A percentile compares a stretch with the other conserved stretches of the same genome.
Evolutionary conservation across 2,329 filamentous ascomycete species (phyloP).

Genomic region (Elsinoe ampelina): DNA sequence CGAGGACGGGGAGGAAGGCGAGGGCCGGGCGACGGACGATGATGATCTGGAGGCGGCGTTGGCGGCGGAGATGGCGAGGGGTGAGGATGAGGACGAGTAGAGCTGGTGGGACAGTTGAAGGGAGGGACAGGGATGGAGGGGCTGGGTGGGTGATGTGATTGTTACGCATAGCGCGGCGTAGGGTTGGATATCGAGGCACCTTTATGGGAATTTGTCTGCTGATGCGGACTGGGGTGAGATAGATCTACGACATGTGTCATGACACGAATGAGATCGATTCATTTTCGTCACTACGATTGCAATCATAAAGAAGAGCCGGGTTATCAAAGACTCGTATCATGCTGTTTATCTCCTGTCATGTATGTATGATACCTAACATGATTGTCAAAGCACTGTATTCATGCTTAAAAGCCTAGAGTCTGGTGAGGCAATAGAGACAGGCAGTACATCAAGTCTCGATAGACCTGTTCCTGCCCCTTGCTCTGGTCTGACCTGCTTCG

Average conservation of each 20-base stretch:
- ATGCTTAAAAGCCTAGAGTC: no score
- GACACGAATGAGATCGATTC: conserved; percentile 9
- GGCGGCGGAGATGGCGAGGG: conserved; percentile 34
- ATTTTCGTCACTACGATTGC: not conserved
- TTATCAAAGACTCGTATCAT: not conserved
- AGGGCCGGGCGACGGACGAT: conserved; percentile 28
- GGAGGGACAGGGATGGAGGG: not conserved
- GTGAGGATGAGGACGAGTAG: conserved; percentile 29
- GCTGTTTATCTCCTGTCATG: not conserved
- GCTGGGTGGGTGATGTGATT: not conserved
- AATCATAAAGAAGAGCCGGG: not conserved
- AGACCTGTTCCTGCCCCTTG: conserved; percentile 46
- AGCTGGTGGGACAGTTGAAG: conserved; percentile 24
- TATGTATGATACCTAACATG: not conserved
- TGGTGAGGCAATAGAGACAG: not conserved
- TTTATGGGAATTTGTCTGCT: not conserved
- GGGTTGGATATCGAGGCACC: not conserved
- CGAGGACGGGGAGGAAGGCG: conserved; percentile 33
- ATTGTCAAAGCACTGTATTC: no score
- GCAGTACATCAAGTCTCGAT: not conserved
- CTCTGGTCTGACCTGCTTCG: conserved; percentile 57
- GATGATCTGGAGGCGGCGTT: conserved; percentile 50
- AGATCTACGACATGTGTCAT: conserved; percentile 9
- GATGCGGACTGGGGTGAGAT: not conserved
- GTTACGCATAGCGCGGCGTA: conserved; percentile 8